Evolutionary conservation across 805 yeast species (phyloP).

Genomic region (Pichia thaimueangensis): DNA sequence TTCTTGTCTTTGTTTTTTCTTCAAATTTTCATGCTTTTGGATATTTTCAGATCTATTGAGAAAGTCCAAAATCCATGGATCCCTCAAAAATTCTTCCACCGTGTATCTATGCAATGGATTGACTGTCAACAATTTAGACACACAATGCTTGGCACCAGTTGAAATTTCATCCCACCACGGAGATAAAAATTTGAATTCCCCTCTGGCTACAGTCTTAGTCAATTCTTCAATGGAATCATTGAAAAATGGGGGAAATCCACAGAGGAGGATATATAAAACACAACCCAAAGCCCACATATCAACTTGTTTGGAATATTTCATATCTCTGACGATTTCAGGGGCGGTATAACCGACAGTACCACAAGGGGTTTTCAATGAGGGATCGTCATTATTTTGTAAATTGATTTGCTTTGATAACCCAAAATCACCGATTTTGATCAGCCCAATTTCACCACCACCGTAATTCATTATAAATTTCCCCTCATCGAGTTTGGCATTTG

Average conservation of each 20-base stretch:
- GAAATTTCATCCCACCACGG: conserved; percentile 92
- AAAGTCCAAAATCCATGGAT: conserved; percentile 62
- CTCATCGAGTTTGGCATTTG: conserved; percentile 69
- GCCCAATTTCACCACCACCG: conserved; percentile 92
- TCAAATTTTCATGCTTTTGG: conserved; percentile 18
- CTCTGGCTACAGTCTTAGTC: conserved; percentile 74
- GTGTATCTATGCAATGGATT: conserved; percentile 64
- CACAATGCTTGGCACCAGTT: conserved; percentile 61
- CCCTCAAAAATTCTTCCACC: conserved; percentile 62
- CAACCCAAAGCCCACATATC: conserved; percentile 99
- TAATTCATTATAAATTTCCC: conserved; percentile 73
- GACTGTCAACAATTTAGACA: conserved; percentile 59
- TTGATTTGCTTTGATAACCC: conserved; percentile 89
- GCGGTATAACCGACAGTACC: conserved; percentile 99
- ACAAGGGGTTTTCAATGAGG: conserved; percentile 84
- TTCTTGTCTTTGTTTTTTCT: conserved; percentile 13
- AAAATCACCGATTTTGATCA: conserved; percentile 88
- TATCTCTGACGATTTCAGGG: conserved; percentile 94
- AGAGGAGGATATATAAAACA: conserved; percentile 83
- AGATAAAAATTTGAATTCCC: conserved; percentile 65
- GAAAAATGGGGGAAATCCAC: conserved; percentile 98
- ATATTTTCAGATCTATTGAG: conserved; percentile 24
- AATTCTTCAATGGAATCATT: conserved; percentile 70
- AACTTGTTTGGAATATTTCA: conserved; percentile 85
- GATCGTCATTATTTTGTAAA: conserved; percentile 46